Evolutionary conservation across 208 protist species (phyloP), one percentile per base, ranked within the genome.

Genomic region (Strigomonas culicis): DNA sequence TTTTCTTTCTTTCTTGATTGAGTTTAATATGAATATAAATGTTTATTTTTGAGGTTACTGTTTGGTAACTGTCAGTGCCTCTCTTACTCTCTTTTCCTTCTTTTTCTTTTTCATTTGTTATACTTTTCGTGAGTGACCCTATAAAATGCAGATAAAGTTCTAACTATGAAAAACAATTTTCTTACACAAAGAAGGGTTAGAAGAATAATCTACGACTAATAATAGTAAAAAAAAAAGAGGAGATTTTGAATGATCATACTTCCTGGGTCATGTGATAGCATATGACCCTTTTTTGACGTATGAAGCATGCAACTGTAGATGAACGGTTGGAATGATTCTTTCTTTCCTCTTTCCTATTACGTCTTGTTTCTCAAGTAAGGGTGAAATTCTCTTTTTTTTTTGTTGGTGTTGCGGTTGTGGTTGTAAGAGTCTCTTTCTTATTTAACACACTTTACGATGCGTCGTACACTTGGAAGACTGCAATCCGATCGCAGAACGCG

Each of bases 401-500:
- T 15, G 2, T 32, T 62, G 4, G 52, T 53, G 36, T 24, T 60
- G 32, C 34, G 43, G 11, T n/a, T n/a, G n/a, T n/a, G 31, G 59
- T 34, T 43, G 36, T 4, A 25, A 32, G 28, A 24, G 25, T 4
- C 36, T 27, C 32, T 8, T 47, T 36, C 46, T 7, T 17, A 41
- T 22, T 39, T 24, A 2, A 27, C 0, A 4, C 56, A 39, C 27
- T 24, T 32, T 53, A 21, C 25, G 11, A 82, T 90, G 84, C 66
- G 72, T 21, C 11, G 46, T n/a, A 64, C 49, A 7, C 59, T 47
- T 51, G 28, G 70, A 36, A 44, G 65, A 28, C 53, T 75, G 36
- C 88, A 95, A 72, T 76, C 88, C 1, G 90, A 95, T 65, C 86
- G 90, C 55, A 75, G 90, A 21, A 95, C 90, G 32, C 83, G 90